Base-by-base conservation (phyloP, 306 rosid genomes). In the Dryas octopetala region DNA sequence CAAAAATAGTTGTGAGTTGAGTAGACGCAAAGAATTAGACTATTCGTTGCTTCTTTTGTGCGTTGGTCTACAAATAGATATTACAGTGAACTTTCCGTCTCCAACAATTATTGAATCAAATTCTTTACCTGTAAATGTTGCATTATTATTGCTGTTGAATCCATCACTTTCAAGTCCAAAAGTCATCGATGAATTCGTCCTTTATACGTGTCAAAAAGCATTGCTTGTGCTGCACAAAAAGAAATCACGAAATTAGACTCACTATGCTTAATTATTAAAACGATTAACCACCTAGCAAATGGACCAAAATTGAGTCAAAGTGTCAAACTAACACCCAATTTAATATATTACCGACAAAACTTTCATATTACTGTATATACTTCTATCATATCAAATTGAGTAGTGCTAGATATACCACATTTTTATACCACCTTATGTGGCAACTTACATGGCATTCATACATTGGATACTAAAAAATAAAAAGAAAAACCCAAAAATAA, bases 61-160 rank as follows among this genome's bases (percentile, higher is more conserved):
- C 16, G 66, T 57, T 70, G 63, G 7, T 70, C 74, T 17, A 26
- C 11, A 50, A 7, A 2, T 6, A 43, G 23, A 32, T 54, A 44
- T 62, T 14, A 43, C 15, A 46, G 62, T 62, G 76, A 68, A 47
- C 83, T 40, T 75, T 80, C 73, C 70, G 64, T 57, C 71, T 61
- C 68, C 68, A 67, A 28, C 73, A 68, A 82, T 73, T 58, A 73
- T 77, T 44, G 66, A 12, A 44, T 28, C 74, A 23, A 68, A 48
- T 66, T 59, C 68, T 46, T 62, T 28, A 17, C 65, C 17, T 45
- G 3, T 32, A 11, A 50, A 76, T 48, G 44, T 16, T 60, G 15
- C 12, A 23, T 32, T 49, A 8, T 14, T 32, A 32, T 38, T 10
- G 12, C 53, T 47, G 15, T 74, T 58, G 40, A 8, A 73, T 46